Base-by-base conservation (phyloP, 2,329 filamentous ascomycete genomes). In the Pseudocercospora musae region DNA sequence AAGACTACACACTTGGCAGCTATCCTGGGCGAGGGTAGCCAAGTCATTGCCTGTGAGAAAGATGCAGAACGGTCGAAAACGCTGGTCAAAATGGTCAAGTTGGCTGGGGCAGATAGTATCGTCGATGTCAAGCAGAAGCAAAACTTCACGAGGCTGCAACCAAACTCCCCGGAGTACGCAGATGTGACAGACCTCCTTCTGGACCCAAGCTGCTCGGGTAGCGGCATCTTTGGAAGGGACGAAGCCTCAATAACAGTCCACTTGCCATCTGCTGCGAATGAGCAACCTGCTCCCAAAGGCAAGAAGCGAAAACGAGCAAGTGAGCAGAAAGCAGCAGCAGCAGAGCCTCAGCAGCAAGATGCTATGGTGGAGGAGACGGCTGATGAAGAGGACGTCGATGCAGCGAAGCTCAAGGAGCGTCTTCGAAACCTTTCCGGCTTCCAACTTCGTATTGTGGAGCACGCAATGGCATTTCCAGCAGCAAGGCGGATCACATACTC, bases 181-280 rank as follows among this genome's bases (percentile, higher is more conserved):
- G 79, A 86, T n/a, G 91, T 97, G n/a, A 86, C 87, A 0, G 89
- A 89, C 7, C 80, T 99, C 44, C 82, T 99, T 0, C 83, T 99
- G 1, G 95, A 99, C 73, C 95, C 95, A 0, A 96, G 92, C 74
- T 99, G 95, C 74, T 97, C 93, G 1, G 95, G 95, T 0, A 97
- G 92, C 73, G 95, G 95, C 0, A 99, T 99, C 60, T 87, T 97
- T 23, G 91, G 93, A 2, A 85, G 95, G 20, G 92, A 97, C 69
- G 90, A 92, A 50, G 85, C 88, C 74, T 87, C 60, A 13, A 46
- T 91, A 4, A 78, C 84, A 66, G 76, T 95, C 44, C 82, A 88
- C 64, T 80, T 96, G 2, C 86, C 81, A n/a, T 69, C 72, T 6
- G 62, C 68, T 29, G 66, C 68, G 3, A 18, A 40, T 2, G 59